Base-by-base conservation (phyloP, 176 grass and related monocot species). In the Puccinellia tenuiflora region DNA sequence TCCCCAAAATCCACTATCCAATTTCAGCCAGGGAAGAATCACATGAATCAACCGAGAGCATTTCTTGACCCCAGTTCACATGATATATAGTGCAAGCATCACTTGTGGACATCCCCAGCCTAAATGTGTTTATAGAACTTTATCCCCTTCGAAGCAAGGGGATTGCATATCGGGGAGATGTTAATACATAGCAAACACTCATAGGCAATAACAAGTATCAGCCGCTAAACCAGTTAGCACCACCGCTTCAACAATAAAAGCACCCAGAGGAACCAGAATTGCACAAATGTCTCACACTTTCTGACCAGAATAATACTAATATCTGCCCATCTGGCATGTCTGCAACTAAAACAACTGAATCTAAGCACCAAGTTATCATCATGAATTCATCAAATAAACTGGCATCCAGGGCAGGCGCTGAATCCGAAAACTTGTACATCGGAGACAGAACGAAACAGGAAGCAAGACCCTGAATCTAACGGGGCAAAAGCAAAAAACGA, bases 181-280 rank as follows among this genome's bases (percentile, higher is more conserved):
- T 42, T 10, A 69, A n/a, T 78, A 43, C n/a, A 51, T 2, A 75
- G 6, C 35, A 34, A n/a, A 56, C 14, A 21, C 24, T 86, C 57
- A 3, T 30, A 43, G n/a, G 61, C 15, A 76, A 60, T 16, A 77
- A 68, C 60, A 78, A 13, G 26, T 43, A 46, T 63, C 24, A 67
- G 18, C 43, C 24, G 29, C 24, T 29, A 77, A 79, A 75, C 59
- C 5, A 84, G 75, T 59, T 56, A 75, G 47, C 3, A 29, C 28
- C 5, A 57, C n/a, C 77, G 70, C 18, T 63, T 63, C 11, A 81
- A 39, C 29, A 29, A 74, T 2, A 48, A 38, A 51, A 68, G 22
- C 17, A 85, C 29, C 77, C 38, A 7, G n/a, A 30, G 84, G 15
- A 79, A 80, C 42, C 13, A 73, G 56, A 80, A 81, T 47, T 48